These are phyloP conservation scores for Cladophialophora bantiana DNA, from an alignment of 2,329 filamentous ascomycete species.

Conservation along the genomic window DNA sequence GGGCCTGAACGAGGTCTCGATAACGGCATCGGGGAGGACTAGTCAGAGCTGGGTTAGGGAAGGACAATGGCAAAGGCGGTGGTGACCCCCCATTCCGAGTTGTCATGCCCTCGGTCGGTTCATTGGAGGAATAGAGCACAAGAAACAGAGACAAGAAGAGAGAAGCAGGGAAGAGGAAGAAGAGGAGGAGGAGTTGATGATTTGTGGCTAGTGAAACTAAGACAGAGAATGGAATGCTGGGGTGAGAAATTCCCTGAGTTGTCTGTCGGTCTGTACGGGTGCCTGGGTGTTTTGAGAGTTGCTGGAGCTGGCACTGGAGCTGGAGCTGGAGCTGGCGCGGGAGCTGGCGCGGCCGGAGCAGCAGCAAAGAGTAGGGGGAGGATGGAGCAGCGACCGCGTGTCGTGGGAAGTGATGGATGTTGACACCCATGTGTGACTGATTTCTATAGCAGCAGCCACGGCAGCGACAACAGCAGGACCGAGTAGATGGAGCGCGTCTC, in stretches of 20 bases:
- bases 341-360: not conserved
- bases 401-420: not conserved
- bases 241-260: no score
- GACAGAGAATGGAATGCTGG: not conserved
- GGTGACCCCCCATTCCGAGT: conserved; percentile 8
- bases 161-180: not conserved
- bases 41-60: conserved; percentile 7
- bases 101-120: not conserved
- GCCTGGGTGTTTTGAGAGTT: not conserved
- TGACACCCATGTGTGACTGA: not conserved
- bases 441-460: no score
- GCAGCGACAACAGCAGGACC: no score
- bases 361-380: not conserved
- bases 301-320: not conserved
- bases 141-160: not conserved
- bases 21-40: conserved; percentile 29
- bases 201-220: not conserved
- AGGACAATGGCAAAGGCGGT: not conserved
- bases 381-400: not conserved
- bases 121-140: not conserved
- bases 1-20: conserved; percentile 26
- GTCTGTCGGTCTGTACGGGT: no score
- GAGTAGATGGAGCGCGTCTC: no score
- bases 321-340: not conserved
- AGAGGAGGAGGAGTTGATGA: not conserved